Percentiles rank a stretch among this genome's conserved stretches.
These are phyloP conservation scores for Aspergillus pseudonomiae DNA, from an alignment of 2,329 filamentous ascomycete species.

Conservation along the genomic window DNA sequence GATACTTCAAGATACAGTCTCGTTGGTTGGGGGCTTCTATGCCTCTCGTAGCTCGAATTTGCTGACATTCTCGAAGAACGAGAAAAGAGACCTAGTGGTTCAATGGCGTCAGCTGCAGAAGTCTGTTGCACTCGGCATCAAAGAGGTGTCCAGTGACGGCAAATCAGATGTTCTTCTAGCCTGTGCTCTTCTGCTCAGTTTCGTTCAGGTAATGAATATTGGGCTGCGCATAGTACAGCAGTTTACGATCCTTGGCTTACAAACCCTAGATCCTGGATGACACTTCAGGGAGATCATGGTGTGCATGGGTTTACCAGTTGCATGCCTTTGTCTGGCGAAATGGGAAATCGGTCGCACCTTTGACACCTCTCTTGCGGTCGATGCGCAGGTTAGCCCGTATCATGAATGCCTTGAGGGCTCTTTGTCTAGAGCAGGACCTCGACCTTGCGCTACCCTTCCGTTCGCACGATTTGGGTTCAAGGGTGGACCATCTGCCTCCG, in stretches of 20 bases:
- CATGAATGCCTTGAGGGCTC: not conserved
- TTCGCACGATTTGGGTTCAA: not conserved
- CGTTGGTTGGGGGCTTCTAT: not conserved
- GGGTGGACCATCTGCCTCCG: not conserved
- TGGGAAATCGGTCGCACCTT: not conserved
- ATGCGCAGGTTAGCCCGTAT: not conserved
- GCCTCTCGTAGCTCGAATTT: not conserved
- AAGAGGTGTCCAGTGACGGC: not conserved
- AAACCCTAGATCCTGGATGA: not conserved
- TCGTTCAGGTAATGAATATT: not conserved
- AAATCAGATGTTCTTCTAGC: not conserved
- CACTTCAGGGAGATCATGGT: not conserved
- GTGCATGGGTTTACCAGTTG: not conserved
- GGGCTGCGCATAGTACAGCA: not conserved
- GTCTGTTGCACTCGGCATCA: not conserved
- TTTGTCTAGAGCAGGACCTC: conserved; percentile 1
- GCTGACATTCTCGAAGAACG: not conserved
- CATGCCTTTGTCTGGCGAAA: not conserved
- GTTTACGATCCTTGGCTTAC: not conserved
- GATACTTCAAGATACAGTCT: not conserved
- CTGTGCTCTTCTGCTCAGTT: conserved; percentile 1
- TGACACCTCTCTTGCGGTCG: not conserved
- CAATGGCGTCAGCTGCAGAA: not conserved
- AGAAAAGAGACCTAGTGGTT: not conserved
- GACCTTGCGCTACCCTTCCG: not conserved